Base-by-base conservation (phyloP, 2,329 filamentous ascomycete genomes). In the Arthrobotrys conoides region DNA sequence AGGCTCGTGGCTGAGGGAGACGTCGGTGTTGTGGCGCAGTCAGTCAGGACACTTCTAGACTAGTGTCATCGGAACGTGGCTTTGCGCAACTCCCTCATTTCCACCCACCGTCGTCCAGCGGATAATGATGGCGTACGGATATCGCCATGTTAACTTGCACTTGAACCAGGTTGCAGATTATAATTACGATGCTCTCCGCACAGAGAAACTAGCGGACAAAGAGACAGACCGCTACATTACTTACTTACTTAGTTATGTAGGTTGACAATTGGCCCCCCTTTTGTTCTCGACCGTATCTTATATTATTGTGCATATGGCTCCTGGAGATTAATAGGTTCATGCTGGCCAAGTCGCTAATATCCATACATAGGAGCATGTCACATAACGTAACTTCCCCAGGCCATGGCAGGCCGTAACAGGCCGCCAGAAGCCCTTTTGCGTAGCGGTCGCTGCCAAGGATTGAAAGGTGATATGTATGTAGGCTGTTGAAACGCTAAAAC, bases 401-500 rank as follows among this genome's bases (percentile, higher is more conserved):
- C 30, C 53, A 27, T 38, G 30, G 33, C 57, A 24, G 53, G 33
- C 53, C 30, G 53, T 41, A 53, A 9, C 49, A 53, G 46, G 44
- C 24, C 48, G 48, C 22, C 53, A 14, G 18, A 22, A 59, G 53
- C 53, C 53, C 20, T 49, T 27, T 38, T 53, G 63, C 44, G 9
- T 64, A 48, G 59, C 59, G 38, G 51, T 75, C 36, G 44, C 61
- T 65, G 46, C 41, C 27, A 64, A 41, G 36, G 66, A 61, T 59
- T 71, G 66, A 41, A 63, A 70, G 72, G 72, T 71, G 51, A 76
- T 70, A n/a, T n/a, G n/a, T n/a, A n/a, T n/a, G n/a, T n/a, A 63
- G 66, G 27, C 18, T 55, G 66, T 77, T 69, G 67, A 77, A 77
- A 77, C 73, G 61, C 67, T 46, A 76, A 48, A 69, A 73, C 61